Conservation (phyloP, 345 rosid species). For the Citrus mangshanensis region DNA sequence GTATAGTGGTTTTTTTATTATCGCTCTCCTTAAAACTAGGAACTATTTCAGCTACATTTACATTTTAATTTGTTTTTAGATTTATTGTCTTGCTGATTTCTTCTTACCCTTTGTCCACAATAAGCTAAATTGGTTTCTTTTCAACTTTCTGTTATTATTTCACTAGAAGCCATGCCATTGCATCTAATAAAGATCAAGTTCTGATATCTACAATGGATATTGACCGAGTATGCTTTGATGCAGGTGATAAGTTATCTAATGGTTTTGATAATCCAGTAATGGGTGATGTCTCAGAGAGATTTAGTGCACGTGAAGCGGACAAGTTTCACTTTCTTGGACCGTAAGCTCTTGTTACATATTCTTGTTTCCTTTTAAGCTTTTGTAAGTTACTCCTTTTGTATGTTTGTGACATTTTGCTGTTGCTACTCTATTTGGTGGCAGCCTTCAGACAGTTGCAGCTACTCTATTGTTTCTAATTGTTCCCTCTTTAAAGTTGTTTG, state of each 20-base stretch:
- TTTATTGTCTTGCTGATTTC: not conserved
- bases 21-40: not conserved
- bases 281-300: conserved; percentile 61
- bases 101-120: not conserved
- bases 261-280: conserved; percentile 36
- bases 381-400: not conserved
- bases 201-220: not conserved
- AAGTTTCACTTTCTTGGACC: conserved; percentile 68
- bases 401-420: not conserved
- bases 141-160: not conserved
- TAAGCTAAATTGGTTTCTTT: not conserved
- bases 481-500: not conserved
- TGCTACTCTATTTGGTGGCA: not conserved
- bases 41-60: not conserved
- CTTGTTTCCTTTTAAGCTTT: not conserved
- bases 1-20: not conserved
- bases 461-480: not conserved
- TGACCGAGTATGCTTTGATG: conserved; percentile 26
- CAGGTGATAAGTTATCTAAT: conserved; percentile 46
- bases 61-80: not conserved
- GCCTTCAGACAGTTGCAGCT: not conserved
- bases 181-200: not conserved
- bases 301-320: conserved; percentile 66
- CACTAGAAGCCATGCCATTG: not conserved
- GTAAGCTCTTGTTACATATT: conserved; percentile 49